Evolutionary conservation across 2,329 filamentous ascomycete species (phyloP), one percentile per base, ranked within the genome.

Genomic region (Fusarium newnesense): DNA sequence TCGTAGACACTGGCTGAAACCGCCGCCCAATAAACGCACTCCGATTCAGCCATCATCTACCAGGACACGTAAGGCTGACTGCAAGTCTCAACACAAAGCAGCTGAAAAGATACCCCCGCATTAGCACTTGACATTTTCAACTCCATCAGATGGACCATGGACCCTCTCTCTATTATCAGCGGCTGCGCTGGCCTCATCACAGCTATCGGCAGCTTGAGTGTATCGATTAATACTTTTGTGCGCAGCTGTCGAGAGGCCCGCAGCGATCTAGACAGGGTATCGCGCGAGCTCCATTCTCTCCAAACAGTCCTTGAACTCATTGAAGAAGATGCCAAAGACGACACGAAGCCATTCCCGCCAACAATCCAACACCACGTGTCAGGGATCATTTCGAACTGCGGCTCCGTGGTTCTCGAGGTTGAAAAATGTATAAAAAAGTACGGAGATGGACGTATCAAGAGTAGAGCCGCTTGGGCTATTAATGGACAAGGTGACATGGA

Each of bases 161-260:
- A 72, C 3, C 64, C 68, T 46, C 59, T 72, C 2, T 72, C 64
- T 13, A 73, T 73, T 12, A 54, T 42, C 28, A 57, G 36, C 19
- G 65, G 69, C 11, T 73, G 69, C 40, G 70, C 69, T 2, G 28
- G 69, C 18, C 69, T 73, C 18, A 56, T 72, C 2, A 26, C 34
- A 2, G 32, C 64, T 2, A 72, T 72, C 26, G 57, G 63, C 8
- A 39, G 37, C 4, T 6, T 74, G 2, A 58, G 52, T 6, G 1
- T 52, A 21, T 57, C 54, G 6, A 68, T 74, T 0, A 53, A 62
- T 15, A 36, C 34, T 3, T 74, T 74, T 12, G 67, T 74, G 2
- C 67, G 72, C 3, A 65, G 47, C 5, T 74, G 50, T 30, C 60
- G 72, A 28, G 72, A 74, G 10, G 67, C 72, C 8, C 70, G 72